Percentiles rank a stretch among this genome's conserved stretches.
Evolutionary conservation across 2,329 filamentous ascomycete genomes (phyloP).

Genomic region (Fulvia fulva): DNA sequence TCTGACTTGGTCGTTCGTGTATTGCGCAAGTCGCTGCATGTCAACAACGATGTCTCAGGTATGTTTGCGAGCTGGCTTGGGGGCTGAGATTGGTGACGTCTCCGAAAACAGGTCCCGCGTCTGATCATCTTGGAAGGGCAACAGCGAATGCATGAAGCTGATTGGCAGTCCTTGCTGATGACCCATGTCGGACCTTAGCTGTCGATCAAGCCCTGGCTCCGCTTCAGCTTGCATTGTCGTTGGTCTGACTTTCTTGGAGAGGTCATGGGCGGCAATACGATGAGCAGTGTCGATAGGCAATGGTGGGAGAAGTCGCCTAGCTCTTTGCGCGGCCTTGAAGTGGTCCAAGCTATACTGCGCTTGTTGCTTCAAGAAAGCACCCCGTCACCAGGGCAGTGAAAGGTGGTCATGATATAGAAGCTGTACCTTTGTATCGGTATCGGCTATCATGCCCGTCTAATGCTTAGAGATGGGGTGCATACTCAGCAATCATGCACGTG

Average conservation of each 20-base stretch:
- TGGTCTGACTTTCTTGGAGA: neutral
- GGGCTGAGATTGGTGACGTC: constrained; percentile 14
- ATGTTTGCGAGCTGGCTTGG: constrained; percentile 5
- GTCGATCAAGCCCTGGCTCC: neutral
- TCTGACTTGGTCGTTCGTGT: constrained; percentile 2
- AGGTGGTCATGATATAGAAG: neutral
- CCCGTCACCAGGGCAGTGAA: neutral
- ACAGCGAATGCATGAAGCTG: neutral
- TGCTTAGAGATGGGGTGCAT: neutral
- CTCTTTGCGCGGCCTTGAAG: neutral
- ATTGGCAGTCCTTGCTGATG: constrained; percentile 4
- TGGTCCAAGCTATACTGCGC: neutral
- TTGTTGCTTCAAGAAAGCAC: neutral
- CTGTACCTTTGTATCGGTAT: neutral
- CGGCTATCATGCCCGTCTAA: neutral
- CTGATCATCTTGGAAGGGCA: constrained; percentile 1
- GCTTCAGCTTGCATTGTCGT: neutral
- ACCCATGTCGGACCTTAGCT: neutral
- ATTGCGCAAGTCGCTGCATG: constrained; percentile 11
- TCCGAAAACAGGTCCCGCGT: constrained; percentile 3
- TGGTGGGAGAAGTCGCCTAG: neutral
- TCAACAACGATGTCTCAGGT: constrained; percentile 13
- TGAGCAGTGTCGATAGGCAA: neutral
- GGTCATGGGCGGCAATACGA: neutral
- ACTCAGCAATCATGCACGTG: neutral